These are phyloP conservation scores for Ganoderma lucidum DNA, from an alignment of 1,284 basidiomycete genomes.

Conservation along the genomic window DNA sequence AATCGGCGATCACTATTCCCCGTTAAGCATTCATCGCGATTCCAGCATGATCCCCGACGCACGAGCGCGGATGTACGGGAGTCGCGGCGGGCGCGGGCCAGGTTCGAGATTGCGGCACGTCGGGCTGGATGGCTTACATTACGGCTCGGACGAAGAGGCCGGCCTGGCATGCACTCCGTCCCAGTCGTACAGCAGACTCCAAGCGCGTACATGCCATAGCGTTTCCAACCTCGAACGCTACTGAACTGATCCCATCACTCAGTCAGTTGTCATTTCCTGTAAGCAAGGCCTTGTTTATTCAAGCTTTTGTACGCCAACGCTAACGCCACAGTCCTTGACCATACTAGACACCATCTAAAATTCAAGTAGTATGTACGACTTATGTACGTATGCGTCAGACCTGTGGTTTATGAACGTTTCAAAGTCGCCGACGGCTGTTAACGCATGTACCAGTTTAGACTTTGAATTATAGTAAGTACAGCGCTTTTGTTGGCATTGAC, in stretches of 20 bases:
- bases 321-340: neutral
- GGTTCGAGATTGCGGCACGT: neutral
- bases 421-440: neutral
- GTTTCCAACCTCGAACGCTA: neutral
- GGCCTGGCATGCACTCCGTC: too few relatives aligned
- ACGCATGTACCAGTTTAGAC: neutral
- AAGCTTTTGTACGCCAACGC: neutral
- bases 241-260: neutral
- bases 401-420: neutral
- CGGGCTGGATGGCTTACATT: neutral
- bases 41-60: slow-evolving; percentile 1
- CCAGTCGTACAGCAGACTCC: neutral
- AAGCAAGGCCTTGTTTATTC: neutral
- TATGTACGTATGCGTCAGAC: neutral
- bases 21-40: slow-evolving; percentile 4
- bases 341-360: neutral
- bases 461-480: neutral
- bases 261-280: neutral
- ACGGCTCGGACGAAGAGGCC: too few relatives aligned
- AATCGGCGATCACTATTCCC: slow-evolving; percentile 4
- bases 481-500: neutral
- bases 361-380: too few relatives aligned
- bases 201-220: neutral
- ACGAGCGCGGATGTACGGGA: neutral
- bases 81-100: neutral